A percentile compares a stretch with the other conserved stretches of the same genome.
phyloP scores from a whole-genome alignment of 176 grass and related monocot genomes.

The Triticum urartu region DNA sequence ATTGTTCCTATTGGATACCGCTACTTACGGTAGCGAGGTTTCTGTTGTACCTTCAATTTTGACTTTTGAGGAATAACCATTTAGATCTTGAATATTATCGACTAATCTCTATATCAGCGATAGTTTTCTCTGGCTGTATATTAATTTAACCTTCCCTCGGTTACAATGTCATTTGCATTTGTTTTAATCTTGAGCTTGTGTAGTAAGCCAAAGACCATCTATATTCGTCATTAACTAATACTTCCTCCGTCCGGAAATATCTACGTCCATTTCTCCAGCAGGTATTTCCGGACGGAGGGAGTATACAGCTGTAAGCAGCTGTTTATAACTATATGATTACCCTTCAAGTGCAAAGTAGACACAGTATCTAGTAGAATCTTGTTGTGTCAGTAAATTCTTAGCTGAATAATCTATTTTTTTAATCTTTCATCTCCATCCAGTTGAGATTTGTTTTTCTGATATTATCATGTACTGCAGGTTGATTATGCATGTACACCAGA shows the following conservation, averaged over 20 bases:
- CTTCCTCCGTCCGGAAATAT: no score
- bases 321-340: background rate
- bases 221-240: background rate
- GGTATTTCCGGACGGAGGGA: no score
- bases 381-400: background rate
- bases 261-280: no score
- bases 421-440: background rate
- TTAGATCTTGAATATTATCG: background rate
- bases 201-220: background rate
- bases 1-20: background rate
- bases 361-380: background rate
- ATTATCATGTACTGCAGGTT: slow-evolving; percentile 33
- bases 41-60: background rate
- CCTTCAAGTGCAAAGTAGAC: background rate
- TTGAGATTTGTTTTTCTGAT: background rate
- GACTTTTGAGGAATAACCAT: background rate
- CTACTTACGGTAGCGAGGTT: background rate
- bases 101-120: background rate
- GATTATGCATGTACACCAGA: slow-evolving; percentile 64
- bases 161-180: background rate
- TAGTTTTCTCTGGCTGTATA: background rate
- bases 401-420: background rate
- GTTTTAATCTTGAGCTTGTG: background rate
- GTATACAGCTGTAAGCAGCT: background rate
- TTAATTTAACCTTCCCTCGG: background rate